Percentiles rank a stretch among this genome's conserved stretches.
Conservation (phyloP, 2,329 filamentous ascomycete genomes). For the Remersonia thermophila region DNA sequence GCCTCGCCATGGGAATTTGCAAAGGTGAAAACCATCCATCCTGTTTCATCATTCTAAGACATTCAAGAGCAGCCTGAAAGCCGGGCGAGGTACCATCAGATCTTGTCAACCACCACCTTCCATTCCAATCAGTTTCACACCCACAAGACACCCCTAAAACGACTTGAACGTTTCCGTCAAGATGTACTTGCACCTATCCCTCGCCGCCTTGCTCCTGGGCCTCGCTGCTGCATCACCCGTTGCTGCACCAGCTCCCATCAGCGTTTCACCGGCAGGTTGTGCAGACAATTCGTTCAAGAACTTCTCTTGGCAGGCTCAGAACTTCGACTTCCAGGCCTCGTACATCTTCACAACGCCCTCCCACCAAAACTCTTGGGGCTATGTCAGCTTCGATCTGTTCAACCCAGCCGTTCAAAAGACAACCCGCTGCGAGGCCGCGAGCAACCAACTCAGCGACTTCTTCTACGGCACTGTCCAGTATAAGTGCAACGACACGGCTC, state of each 20-base stretch:
- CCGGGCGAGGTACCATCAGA: no score
- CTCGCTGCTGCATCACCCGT: no score
- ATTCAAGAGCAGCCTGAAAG: no score
- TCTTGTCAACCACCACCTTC: no score
- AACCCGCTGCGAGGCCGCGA: constrained; percentile 27
- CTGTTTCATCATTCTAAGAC: no score
- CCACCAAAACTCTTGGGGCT: constrained; percentile 37
- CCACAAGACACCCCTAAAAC: no score
- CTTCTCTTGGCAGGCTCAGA: constrained; percentile 30
- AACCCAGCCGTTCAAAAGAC: constrained; percentile 30
- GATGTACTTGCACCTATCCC: no score
- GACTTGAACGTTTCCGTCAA: no score
- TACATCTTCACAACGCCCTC: constrained; percentile 38
- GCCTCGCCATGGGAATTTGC: no score
- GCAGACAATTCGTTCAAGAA: constrained; percentile 20
- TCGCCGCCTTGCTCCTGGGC: not conserved
- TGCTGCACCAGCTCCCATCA: no score
- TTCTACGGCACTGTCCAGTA: constrained; percentile 37
- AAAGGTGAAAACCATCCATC: no score
- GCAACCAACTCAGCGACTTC: constrained; percentile 33
- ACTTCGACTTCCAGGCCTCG: constrained; percentile 37
- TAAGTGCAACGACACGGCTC: constrained; percentile 27
- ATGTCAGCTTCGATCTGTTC: constrained; percentile 35
- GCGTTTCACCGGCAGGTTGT: constrained; percentile 17
- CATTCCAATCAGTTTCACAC: no score